A percentile compares a stretch with the other conserved stretches of the same genome.
These are phyloP conservation scores for Tarenaya hassleriana DNA, from an alignment of 345 rosid genomes.

Conservation along the genomic window DNA sequence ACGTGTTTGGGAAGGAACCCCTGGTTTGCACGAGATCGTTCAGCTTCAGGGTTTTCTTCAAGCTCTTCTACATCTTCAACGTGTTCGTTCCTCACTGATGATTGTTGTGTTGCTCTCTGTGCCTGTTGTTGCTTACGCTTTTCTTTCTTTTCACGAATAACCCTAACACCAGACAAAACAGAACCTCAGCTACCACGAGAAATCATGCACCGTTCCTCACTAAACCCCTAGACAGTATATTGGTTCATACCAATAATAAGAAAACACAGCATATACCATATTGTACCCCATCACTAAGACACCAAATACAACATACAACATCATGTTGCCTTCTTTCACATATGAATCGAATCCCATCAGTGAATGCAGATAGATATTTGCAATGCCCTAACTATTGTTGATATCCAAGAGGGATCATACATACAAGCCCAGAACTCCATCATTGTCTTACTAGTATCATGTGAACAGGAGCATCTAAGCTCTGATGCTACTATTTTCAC, in stretches of 20 bases:
- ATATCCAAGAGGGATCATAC: too few relatives aligned
- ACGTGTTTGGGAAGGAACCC: conserved; percentile 81
- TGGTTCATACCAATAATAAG: conserved; percentile 1
- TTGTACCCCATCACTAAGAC: too few relatives aligned
- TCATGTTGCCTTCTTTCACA: too few relatives aligned
- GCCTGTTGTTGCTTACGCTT: conserved; percentile 53
- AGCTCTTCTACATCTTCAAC: conserved; percentile 32
- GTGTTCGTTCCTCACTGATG: conserved; percentile 28
- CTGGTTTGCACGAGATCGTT: conserved; percentile 21
- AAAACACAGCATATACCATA: background rate
- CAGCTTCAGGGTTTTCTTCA: conserved; percentile 33
- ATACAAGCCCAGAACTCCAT: too few relatives aligned
- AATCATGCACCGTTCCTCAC: background rate
- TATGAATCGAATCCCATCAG: too few relatives aligned
- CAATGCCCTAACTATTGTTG: too few relatives aligned
- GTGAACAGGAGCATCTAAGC: too few relatives aligned
- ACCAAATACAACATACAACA: too few relatives aligned
- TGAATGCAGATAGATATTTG: too few relatives aligned
- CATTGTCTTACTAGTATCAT: too few relatives aligned
- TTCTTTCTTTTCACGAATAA: conserved; percentile 68
- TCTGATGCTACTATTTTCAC: too few relatives aligned
- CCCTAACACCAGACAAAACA: conserved; percentile 30
- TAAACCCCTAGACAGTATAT: background rate
- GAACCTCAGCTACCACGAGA: background rate
- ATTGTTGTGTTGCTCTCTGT: conserved; percentile 42